Evolutionary conservation across 805 yeast genomes (phyloP), one percentile per base, ranked within the genome.

Genomic region (Yarrowia bubula): DNA sequence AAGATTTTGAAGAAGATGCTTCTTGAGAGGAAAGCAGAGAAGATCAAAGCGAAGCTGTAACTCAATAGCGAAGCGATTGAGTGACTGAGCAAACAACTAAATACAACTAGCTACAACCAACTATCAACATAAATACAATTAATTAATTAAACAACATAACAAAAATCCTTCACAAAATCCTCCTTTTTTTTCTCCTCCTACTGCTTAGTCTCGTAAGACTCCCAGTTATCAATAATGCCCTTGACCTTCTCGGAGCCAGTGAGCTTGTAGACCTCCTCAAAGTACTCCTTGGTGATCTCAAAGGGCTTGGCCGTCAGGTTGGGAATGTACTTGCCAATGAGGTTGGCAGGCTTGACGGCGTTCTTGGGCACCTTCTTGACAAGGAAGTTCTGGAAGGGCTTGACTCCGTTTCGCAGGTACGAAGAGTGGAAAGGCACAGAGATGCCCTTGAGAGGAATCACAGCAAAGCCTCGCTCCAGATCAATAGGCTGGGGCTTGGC

Each of bases 401-500:
- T 93, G 67, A 95, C 99, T 80, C 99, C 99, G 66, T 95, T 90
- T 84, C 93, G 89, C 81, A 95, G 84, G 81, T 96, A 95, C n/a
- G 97, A 88, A 33, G 98, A 92, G 81, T 95, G 99, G 98, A 95
- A 95, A 69, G 99, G 99, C 76, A 95, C 99, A n/a, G 97, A 91
- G 71, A 95, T 95, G 72, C 99, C 99, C 83, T 89, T 92, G 78
- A 95, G 85, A 77, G 99, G 99, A 73, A 95, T 95, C 73, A 95
- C 93, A 46, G 99, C 98, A 72, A 90, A 93, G 31, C 99, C 99
- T 81, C 99, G 89, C 81, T 95, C 96, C 74, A 96, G 83, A 65
- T 92, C 96, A 76, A 95, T 90, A 72, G 99, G 99, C 81, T 93
- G 98, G 64, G 96, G 92, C 81, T 95, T 95, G 67, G 89, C 96